A percentile compares a stretch with the other conserved stretches of the same genome.
These are phyloP conservation scores for Miscanthus sacchariflorus DNA, from an alignment of 202 grass and related monocot species.

Conservation along the genomic window DNA sequence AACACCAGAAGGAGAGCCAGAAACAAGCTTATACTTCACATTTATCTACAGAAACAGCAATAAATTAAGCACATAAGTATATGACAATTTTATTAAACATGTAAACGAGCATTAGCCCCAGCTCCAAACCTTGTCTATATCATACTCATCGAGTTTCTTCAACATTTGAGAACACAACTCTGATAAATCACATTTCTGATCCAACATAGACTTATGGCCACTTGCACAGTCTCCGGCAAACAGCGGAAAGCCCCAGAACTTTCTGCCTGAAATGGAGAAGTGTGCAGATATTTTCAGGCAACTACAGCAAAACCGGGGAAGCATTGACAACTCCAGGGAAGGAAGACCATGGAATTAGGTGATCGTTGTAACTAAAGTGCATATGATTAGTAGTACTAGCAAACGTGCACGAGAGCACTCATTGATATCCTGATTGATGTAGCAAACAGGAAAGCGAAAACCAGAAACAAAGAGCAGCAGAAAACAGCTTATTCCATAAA, in stretches of 20 bases:
- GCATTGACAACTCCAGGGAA: background rate
- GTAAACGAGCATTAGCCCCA: conserved; percentile 3
- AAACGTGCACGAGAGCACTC: conserved; percentile 4
- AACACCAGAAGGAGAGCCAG: conserved; percentile 79
- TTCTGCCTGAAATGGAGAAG: conserved; percentile 70
- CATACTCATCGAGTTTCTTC: conserved; percentile 76
- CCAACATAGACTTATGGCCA: conserved; percentile 79
- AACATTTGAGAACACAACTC: conserved; percentile 87
- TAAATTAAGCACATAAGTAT: conserved; percentile 20
- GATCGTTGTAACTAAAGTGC: conserved; percentile 1
- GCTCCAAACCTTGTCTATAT: conserved; percentile 77
- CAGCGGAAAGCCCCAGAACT: conserved; percentile 92
- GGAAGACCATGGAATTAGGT: conserved; percentile 27
- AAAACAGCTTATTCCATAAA: no score
- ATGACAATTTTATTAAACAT: background rate
- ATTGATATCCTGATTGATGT: background rate
- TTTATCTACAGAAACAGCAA: conserved; percentile 66
- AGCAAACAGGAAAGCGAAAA: conserved; percentile 21
- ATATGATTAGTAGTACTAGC: conserved; percentile 18
- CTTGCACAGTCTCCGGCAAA: conserved; percentile 96
- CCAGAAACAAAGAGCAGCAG: background rate
- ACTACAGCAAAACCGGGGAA: conserved; percentile 10
- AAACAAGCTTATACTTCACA: conserved; percentile 88
- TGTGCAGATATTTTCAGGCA: conserved; percentile 15
- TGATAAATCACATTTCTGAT: conserved; percentile 93